Conservation (phyloP, 805 yeast genomes). For the Priceomyces medius region DNA sequence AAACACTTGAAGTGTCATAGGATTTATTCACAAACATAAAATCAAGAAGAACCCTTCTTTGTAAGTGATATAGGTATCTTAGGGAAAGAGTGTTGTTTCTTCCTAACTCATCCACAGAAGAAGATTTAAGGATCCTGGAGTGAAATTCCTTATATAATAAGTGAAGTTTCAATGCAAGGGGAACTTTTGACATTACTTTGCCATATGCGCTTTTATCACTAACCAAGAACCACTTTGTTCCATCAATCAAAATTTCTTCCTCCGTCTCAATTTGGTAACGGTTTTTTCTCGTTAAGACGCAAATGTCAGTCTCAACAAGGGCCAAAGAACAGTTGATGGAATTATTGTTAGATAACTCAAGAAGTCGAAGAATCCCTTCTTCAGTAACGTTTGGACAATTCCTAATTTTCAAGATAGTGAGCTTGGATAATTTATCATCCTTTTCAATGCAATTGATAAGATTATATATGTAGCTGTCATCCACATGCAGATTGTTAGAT, state of each 20-base stretch:
- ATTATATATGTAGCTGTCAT: conserved; percentile 30
- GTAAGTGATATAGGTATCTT: conserved; percentile 2
- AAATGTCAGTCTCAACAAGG: conserved; percentile 16
- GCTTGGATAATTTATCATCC: conserved; percentile 15
- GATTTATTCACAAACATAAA: conserved; percentile 14
- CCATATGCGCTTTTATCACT: conserved; percentile 10
- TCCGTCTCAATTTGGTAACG: not conserved
- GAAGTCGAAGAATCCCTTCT: conserved; percentile 7
- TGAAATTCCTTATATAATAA: conserved; percentile 16
- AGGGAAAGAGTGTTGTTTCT: conserved; percentile 7
- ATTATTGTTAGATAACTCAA: conserved; percentile 4
- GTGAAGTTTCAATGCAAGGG: conserved; percentile 25
- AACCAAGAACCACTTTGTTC: conserved; percentile 24
- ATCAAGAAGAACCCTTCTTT: conserved; percentile 11
- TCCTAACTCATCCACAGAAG: not conserved
- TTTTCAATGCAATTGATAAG: conserved; percentile 18
- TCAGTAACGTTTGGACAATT: conserved; percentile 20
- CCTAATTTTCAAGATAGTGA: conserved; percentile 22
- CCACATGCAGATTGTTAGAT: conserved; percentile 26
- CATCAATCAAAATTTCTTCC: conserved; percentile 11
- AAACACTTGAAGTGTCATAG: not conserved
- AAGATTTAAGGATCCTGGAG: conserved; percentile 6
- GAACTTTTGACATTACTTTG: conserved; percentile 16
- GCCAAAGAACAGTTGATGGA: conserved; percentile 7
- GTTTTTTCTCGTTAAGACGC: conserved; percentile 3